Percentiles rank a stretch among this genome's conserved stretches.
These are phyloP conservation scores for Trichoderma gamsii DNA, from an alignment of 495 filamentous ascomycete species.

Conservation along the genomic window DNA sequence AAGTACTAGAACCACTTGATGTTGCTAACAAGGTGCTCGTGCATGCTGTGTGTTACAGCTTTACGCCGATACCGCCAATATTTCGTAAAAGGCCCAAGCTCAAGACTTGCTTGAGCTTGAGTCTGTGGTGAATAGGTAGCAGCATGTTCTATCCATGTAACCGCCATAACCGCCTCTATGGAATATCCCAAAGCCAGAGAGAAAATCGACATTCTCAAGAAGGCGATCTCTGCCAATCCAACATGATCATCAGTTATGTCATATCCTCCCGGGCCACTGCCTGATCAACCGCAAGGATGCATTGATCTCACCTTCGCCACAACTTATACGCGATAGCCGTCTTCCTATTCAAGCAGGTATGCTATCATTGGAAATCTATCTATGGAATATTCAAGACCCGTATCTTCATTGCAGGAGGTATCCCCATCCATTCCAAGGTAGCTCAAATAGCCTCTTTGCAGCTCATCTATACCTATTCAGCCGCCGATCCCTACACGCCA, in stretches of 20 bases:
- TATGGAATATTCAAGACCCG: background rate
- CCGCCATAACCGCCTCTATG: too few relatives aligned
- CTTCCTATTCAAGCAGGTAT: too few relatives aligned
- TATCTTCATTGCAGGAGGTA: background rate
- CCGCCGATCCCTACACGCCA: background rate
- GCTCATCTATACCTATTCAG: background rate
- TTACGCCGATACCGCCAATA: too few relatives aligned
- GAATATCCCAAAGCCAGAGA: too few relatives aligned
- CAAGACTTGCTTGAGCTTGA: too few relatives aligned
- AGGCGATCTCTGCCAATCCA: background rate
- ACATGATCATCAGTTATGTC: background rate
- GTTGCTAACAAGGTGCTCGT: too few relatives aligned
- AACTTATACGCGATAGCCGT: background rate
- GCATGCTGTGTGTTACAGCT: too few relatives aligned
- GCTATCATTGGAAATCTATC: background rate
- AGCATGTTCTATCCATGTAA: too few relatives aligned
- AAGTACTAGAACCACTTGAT: too few relatives aligned
- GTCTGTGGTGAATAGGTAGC: too few relatives aligned
- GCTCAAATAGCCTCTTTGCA: background rate
- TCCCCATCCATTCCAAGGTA: background rate
- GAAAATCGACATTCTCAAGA: too few relatives aligned
- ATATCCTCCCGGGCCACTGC: background rate
- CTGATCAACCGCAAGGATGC: background rate
- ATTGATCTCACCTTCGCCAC: background rate
- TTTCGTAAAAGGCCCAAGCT: too few relatives aligned